Evolutionary conservation across 495 filamentous ascomycete species (phyloP), one percentile per base, ranked within the genome.

Genomic region (Trichoderma virens): DNA sequence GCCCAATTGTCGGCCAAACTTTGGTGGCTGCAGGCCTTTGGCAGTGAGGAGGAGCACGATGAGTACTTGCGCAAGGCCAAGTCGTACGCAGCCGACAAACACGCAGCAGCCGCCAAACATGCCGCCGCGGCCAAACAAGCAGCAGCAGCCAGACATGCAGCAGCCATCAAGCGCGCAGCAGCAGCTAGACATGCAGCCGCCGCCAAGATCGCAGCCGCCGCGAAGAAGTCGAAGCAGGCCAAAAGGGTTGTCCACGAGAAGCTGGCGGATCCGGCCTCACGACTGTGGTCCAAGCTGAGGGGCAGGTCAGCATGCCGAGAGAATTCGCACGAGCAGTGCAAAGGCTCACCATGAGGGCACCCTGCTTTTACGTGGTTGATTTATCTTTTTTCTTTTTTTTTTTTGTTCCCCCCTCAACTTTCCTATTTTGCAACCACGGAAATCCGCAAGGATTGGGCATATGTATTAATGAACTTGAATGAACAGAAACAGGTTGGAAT

Each of bases 1-100:
- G 77, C 77, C 28, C 79, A 79, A 60, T 68, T 82, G 14, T 62
- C 67, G 20, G 79, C 79, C 35, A 78, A 71, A 68, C 74, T 82
- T n/a, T 76, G 72, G 72, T 82, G 79, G 79, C 70, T 82, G 35
- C 74, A 70, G 66, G 5, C 77, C 43, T 75, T 69, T 61, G 78
- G 78, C 2, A 77, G 73, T 66, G 65, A 60, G n/a, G 68, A 76
- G 3, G 78, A 79, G 61, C 71, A 77, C 38, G 69, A 69, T 2
- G 71, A 70, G 9, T 82, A 82, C 65, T 56, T 74, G 60, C 71
- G 66, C 25, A 79, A 77, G 62, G 79, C 77, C 16, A 64, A 74
- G 32, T 38, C 56, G 6, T 72, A 74, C 59, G 63, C 78, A 59
- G 72, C 72, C 64, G 64, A 68, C 59, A 76, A 73, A 62, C 60